Base-by-base conservation (phyloP, 257 asterid genomes). In the Osmanthus fragrans region DNA sequence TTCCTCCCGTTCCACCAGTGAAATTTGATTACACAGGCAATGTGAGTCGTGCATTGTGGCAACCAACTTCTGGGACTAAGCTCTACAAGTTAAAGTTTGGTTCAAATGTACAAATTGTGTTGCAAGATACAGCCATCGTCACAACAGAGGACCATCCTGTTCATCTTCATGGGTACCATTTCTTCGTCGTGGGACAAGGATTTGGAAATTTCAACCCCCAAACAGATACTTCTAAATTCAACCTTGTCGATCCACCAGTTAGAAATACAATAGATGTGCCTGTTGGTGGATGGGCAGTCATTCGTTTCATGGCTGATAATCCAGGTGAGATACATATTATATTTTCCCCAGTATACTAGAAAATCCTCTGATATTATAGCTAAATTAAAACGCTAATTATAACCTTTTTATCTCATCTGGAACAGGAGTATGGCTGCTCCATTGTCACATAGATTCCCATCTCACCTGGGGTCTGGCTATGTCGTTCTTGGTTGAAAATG, bases 371-470 rank as follows among this genome's bases (percentile, higher is more conserved):
- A 54, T 19, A 54, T n/a, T 49, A 49, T 40, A 40, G 47, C 47
- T 39, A 39, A 39, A 39, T 39, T 39, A 10, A 39, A 40, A 40
- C 4, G 47, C 47, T 45, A 16, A 45, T 45, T 45, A 13, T 47
- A 47, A 47, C 19, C n/a, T 37, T 45, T 42, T 70, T 13, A 16
- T 4, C 3, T 47, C 2, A 51, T 9, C 56, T 69, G 54, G 5
- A 79, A 56, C 89, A 88, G 96, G 96, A 39, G 91, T 89, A 69
- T 90, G 96, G 93, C 34, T 90, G 67, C 45, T 90, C 36, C 96
- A 90, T 42, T 90, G 96, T 72, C 96, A 90, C 91, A 89, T 89
- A 76, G 96, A 90, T 81, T 81, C 92, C 16, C 96, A 90, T 79
- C 85, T 90, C 2, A 70, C 86, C 1, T 89, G 93, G 96, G 96